A percentile compares a stretch with the other conserved stretches of the same genome.
These are phyloP conservation scores for Eucalyptus pauciflora DNA, from an alignment of 345 rosid species.

Conservation along the genomic window DNA sequence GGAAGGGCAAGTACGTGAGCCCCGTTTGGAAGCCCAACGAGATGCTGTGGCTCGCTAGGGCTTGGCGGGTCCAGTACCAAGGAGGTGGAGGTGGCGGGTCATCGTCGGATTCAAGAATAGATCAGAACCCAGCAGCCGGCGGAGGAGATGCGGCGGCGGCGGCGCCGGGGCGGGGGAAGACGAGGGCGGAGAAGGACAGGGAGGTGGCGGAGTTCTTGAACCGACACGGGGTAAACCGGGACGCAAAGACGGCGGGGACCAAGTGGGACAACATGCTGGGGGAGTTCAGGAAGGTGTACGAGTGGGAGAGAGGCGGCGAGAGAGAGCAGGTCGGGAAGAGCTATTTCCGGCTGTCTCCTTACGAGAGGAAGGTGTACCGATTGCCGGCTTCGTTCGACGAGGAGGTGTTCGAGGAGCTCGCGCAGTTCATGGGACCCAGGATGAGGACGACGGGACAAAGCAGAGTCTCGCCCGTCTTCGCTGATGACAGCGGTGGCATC, in stretches of 20 bases:
- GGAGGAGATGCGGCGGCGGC: constrained; percentile 13
- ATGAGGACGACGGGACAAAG: constrained; percentile 47
- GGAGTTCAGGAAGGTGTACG: constrained; percentile 86
- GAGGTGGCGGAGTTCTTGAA: constrained; percentile 90
- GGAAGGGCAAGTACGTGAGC: constrained; percentile 94
- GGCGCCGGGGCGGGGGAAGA: constrained; percentile 51
- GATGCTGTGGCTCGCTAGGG: constrained; percentile 95
- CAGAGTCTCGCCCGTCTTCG: constrained; percentile 4
- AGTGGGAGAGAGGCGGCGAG: constrained; percentile 87
- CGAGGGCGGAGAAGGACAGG: constrained; percentile 88
- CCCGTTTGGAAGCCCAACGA: constrained; percentile 99
- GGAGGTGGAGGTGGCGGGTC: constrained; percentile 20
- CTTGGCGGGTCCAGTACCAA: constrained; percentile 85
- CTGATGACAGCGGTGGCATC: constrained; percentile 9
- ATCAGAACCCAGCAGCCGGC: neutral
- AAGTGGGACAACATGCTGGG: constrained; percentile 99
- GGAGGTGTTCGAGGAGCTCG: constrained; percentile 84
- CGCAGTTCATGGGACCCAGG: constrained; percentile 89
- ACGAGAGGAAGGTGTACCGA: constrained; percentile 71
- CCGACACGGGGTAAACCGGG: constrained; percentile 72
- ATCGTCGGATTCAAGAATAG: neutral
- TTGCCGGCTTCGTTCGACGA: constrained; percentile 98
- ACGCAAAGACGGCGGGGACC: constrained; percentile 91
- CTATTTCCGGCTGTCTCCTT: constrained; percentile 92
- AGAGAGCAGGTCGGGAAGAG: constrained; percentile 74